Conservation (phyloP, 2,329 filamentous ascomycete species). For the Penicillium nordicum region DNA sequence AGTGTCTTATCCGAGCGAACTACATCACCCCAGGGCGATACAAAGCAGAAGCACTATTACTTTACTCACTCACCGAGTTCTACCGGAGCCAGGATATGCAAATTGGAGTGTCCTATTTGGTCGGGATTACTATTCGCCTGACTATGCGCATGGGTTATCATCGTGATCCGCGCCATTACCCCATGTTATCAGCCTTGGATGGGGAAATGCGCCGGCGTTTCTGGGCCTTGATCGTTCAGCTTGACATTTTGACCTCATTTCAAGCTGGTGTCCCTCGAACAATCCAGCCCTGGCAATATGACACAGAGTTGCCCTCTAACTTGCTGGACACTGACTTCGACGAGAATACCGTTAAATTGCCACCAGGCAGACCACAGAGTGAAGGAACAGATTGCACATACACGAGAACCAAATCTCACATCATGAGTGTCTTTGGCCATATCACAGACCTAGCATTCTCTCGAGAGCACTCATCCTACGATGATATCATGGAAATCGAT, state of each 20-base stretch:
- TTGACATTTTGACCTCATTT: conserved; percentile 61
- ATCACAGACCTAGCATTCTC: conserved; percentile 39
- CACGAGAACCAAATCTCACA: conserved; percentile 35
- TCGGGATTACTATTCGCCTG: conserved; percentile 55
- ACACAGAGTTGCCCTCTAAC: conserved; percentile 58
- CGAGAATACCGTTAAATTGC: conserved; percentile 50
- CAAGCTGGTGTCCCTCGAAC: conserved; percentile 63
- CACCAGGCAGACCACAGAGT: conserved; percentile 50
- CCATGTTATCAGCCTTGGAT: conserved; percentile 53
- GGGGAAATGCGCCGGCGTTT: conserved; percentile 52
- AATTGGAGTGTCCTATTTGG: conserved; percentile 54
- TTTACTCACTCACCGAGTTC: conserved; percentile 31
- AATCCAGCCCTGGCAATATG: conserved; percentile 58
- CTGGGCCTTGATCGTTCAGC: conserved; percentile 47
- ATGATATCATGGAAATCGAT: conserved; percentile 37
- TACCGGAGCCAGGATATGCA: conserved; percentile 36
- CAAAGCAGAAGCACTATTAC: conserved; percentile 33
- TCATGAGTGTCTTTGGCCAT: conserved; percentile 38
- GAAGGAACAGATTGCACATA: conserved; percentile 51
- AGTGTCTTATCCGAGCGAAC: conserved; percentile 34
- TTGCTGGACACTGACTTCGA: conserved; percentile 60
- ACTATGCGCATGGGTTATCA: conserved; percentile 63
- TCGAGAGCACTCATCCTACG: conserved; percentile 33
- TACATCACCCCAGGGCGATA: conserved; percentile 32
- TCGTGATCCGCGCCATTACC: conserved; percentile 54